Evolutionary conservation across 768 basidiomycete species (phyloP), one percentile per base, ranked within the genome.

Genomic region (Tremella mesenterica): DNA sequence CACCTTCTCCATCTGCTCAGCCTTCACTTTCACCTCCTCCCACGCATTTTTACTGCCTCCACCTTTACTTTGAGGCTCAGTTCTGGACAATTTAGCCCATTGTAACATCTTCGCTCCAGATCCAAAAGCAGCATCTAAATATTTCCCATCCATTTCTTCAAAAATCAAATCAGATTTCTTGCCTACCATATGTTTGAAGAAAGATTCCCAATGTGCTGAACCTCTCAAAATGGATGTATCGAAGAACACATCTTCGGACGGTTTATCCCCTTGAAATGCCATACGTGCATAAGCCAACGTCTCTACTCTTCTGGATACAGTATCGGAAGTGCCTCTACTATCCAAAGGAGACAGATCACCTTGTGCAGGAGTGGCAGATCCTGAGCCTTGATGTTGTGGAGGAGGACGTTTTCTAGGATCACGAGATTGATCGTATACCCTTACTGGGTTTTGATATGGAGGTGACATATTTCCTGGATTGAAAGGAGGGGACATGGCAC

Each of bases 81-180:
- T 44, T 54, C 48, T 16, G 51, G 38, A 27, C 12, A 46, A 50
- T 39, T 44, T 56, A 4, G 53, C 56, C 59, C 59, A 61, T 36
- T 61, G 53, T 13, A 54, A 20, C 14, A 57, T 25, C n/a, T 25
- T 53, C 2, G 56, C 55, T 1, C 56, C 59, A n/a, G 16, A n/a
- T 18, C 39, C n/a, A 3, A 57, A 7, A 41, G 38, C 38, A 16
- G 5, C n/a, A 14, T 4, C 38, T n/a, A 41, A 41, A 14, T 5
- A 41, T 4, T 41, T 23, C 8, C n/a, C 5, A 14, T 41, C 38
- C 38, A 41, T 41, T 18, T n/a, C 8, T 16, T 41, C 38, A n/a
- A 41, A 18, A 23, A 41, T 41, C 8, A 41, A 23, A 23, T n/a
- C 23, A 5, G 38, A 5, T 14, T 18, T 23, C 38, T n/a, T 5